Evolutionary conservation across 768 basidiomycete genomes (phyloP), one percentile per base, ranked within the genome.

Genomic region (Chalciporus piperatus): DNA sequence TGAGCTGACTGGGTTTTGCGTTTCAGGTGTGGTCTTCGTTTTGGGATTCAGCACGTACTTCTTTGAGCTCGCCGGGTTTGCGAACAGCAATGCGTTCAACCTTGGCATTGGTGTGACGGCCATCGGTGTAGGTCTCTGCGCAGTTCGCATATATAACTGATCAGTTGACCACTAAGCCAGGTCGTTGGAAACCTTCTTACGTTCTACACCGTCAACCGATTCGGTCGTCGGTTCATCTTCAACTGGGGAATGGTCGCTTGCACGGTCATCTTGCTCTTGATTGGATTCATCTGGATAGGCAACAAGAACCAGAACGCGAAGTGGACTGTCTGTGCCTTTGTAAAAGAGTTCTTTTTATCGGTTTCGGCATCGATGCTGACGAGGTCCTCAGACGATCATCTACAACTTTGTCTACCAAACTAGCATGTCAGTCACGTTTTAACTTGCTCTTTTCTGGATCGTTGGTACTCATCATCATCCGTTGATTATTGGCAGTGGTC

Each of bases 61-160:
- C 53, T 70, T 71, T 33, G 67, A 71, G 51, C 70, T 72, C 32
- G 62, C 70, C 13, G 66, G 70, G 22, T 70, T 71, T 45, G 48
- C 58, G 4, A 39, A 53, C 12, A 45, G 38, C 47, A 61, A 64
- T 1, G 68, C 70, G 1, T 72, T 72, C 47, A 57, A 69, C 47
- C 64, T 72, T 5, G 67, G 68, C 11, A 37, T 66, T 17, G 64
- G 66, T 6, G 49, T 66, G 28, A 61, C 55, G 0, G 66, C 63
- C n/a, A 61, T 68, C 6, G 65, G 65, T 3, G 65, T 68, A 30
- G 38, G 47, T 47, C 13, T 13, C 30, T 13, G 13, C 2, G 13
- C 13, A 13, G 30, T 32, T 32, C 11, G 3, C n/a, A n/a, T 11
- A 12, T 32, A 32, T 13, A 2, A 10, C 12, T 32, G 30, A 32